Evolutionary conservation across 2,329 filamentous ascomycete species (phyloP).

Genomic region (Pseudogymnoascus sp.): DNA sequence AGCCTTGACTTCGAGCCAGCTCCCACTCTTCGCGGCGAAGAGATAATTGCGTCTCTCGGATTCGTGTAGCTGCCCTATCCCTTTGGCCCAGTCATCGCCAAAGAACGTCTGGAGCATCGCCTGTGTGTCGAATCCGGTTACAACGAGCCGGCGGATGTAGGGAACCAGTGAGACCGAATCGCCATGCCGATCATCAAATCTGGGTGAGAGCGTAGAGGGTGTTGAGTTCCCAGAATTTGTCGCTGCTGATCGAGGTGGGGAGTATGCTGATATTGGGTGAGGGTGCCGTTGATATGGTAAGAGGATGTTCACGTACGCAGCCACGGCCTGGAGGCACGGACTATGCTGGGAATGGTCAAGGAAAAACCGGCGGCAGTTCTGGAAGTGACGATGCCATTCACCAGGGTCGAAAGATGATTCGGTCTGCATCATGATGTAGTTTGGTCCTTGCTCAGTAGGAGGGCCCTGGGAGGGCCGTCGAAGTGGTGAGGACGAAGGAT

Average conservation of each 20-base stretch:
- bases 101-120: conserved; percentile 92
- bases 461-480: neutral
- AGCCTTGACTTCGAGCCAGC: conserved; percentile 80
- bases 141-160: conserved; percentile 82
- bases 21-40: conserved; percentile 87
- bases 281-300: conserved; percentile 69
- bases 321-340: conserved; percentile 73
- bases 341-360: conserved; percentile 84
- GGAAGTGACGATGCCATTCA: conserved; percentile 86
- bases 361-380: conserved; percentile 85
- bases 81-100: conserved; percentile 80
- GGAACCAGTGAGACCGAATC: conserved; percentile 63
- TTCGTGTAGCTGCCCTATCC: conserved; percentile 76
- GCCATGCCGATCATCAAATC: conserved; percentile 11
- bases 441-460: neutral
- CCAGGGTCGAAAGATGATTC: conserved; percentile 61
- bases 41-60: conserved; percentile 89
- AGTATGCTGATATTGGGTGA: conserved; percentile 35
- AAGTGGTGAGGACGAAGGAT: neutral
- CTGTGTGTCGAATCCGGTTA: conserved; percentile 82
- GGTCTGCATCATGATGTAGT: neutral
- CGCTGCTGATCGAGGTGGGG: conserved; percentile 28
- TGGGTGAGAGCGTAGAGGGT: conserved; percentile 23
- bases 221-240: conserved; percentile 16
- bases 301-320: conserved; percentile 84